These are phyloP conservation scores for Cynara cardunculus DNA, from an alignment of 129 eudicot species.

Conservation along the genomic window DNA sequence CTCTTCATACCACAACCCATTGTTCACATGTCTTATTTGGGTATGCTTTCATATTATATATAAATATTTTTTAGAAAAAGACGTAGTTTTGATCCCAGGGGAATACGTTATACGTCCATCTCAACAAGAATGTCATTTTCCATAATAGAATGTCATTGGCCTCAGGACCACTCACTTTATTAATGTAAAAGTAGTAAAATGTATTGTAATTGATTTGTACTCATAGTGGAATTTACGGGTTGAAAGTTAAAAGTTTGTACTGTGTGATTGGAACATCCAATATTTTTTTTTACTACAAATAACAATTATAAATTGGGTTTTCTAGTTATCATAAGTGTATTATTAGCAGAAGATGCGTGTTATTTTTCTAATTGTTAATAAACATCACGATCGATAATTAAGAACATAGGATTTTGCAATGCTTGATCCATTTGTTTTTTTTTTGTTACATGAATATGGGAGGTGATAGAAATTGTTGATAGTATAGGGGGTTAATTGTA, in stretches of 20 bases:
- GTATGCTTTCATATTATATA: slow-evolving; percentile 9
- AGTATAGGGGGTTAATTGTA: neutral
- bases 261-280: neutral
- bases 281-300: neutral
- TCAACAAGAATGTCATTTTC: slow-evolving; percentile 29
- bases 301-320: neutral
- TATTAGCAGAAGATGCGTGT: neutral
- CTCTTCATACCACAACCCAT: slow-evolving; percentile 27
- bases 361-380: neutral
- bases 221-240: neutral
- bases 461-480: neutral
- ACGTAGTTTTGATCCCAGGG: slow-evolving; percentile 13
- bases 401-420: neutral
- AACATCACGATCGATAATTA: neutral
- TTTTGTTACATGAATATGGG: neutral
- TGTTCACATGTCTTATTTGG: slow-evolving; percentile 39
- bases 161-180: slow-evolving; percentile 21
- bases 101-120: slow-evolving; percentile 29
- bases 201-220: neutral
- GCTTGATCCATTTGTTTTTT: neutral
- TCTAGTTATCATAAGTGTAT: neutral
- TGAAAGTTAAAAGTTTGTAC: neutral
- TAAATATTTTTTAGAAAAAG: neutral
- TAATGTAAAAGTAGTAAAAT: slow-evolving; percentile 6
- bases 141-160: slow-evolving; percentile 24